Percentiles rank a stretch among this genome's conserved stretches.
phyloP scores from a whole-genome alignment of 306 rosid genomes.

The Pyrus pyrifolia region DNA sequence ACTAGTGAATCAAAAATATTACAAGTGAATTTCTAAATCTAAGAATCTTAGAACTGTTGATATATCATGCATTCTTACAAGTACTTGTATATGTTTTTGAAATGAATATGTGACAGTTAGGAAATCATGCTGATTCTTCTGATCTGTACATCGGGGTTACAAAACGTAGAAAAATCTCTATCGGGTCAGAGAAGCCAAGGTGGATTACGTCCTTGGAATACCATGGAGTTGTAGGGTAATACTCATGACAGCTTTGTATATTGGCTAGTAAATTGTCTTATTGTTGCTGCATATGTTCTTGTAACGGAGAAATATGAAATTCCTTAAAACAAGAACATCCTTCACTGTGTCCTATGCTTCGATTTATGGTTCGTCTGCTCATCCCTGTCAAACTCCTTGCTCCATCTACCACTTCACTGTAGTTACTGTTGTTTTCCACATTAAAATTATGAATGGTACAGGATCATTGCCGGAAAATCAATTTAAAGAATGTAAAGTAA shows the following conservation, averaged over 20 bases:
- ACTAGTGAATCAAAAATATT: neutral
- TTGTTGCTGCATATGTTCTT: neutral
- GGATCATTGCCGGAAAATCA: neutral
- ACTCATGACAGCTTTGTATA: conserved; percentile 7
- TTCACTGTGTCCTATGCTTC: neutral
- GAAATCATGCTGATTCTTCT: conserved; percentile 39
- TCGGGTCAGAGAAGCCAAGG: conserved; percentile 48
- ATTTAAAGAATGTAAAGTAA: neutral
- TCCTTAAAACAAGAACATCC: neutral
- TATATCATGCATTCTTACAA: neutral
- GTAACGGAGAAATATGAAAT: neutral
- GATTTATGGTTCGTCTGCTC: neutral
- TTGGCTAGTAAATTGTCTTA: conserved; percentile 9
- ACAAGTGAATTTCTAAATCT: neutral
- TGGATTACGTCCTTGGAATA: conserved; percentile 39
- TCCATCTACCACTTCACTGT: neutral
- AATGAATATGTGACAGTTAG: conserved; percentile 44
- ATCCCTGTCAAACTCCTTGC: neutral
- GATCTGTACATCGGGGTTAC: conserved; percentile 68
- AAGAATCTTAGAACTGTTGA: neutral
- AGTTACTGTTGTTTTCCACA: neutral
- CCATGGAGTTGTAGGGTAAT: conserved; percentile 67
- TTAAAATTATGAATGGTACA: neutral
- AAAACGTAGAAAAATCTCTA: conserved; percentile 44
- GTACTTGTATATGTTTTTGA: conserved; percentile 1